Evolutionary conservation across 345 rosid species (phyloP).

Genomic region (Rhizophora mangle): DNA sequence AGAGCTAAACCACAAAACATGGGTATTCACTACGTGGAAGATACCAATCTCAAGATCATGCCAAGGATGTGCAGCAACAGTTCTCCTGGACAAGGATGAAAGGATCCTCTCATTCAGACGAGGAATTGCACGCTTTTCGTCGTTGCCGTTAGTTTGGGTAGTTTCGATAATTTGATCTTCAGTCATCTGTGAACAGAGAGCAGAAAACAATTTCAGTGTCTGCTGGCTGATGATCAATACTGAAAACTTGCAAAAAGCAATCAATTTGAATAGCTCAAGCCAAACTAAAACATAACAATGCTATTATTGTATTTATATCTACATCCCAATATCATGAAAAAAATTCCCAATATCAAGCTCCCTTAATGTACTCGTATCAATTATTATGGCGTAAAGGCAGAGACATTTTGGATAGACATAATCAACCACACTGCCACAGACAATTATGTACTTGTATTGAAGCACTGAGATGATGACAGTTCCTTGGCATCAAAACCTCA

Average conservation of each 20-base stretch:
- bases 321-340: background rate
- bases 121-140: constrained; percentile 32
- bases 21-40: background rate
- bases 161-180: background rate
- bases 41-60: constrained; percentile 98
- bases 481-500: too few relatives aligned
- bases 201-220: background rate
- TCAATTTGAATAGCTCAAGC: background rate
- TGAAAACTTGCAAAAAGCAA: background rate
- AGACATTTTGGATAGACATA: too few relatives aligned
- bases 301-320: too few relatives aligned
- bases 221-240: background rate
- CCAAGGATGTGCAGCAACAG: constrained; percentile 99
- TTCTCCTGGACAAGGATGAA: constrained; percentile 84
- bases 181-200: constrained; percentile 22
- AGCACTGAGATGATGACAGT: too few relatives aligned
- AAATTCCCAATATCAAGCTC: background rate
- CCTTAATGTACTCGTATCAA: too few relatives aligned
- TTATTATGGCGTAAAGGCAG: too few relatives aligned
- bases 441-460: too few relatives aligned
- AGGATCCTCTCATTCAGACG: constrained; percentile 88
- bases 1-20: constrained; percentile 2
- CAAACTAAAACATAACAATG: background rate
- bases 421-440: too few relatives aligned
- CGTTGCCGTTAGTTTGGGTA: background rate